Base-by-base conservation (phyloP, 306 rosid genomes). In the Pterocarpus santalinus region DNA sequence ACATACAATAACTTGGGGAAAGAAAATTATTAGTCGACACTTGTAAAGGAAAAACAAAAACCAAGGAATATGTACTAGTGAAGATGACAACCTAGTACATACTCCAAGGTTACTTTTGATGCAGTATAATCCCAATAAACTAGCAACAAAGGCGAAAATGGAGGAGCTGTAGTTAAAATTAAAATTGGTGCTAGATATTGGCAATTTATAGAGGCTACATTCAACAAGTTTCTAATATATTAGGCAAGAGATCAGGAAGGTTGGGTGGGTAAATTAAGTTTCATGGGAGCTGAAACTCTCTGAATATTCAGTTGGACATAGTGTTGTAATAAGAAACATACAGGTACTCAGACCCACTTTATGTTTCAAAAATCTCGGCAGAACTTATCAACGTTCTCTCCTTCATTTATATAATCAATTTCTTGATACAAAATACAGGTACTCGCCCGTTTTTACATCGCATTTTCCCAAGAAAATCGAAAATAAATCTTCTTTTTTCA, bases 341-440 rank as follows among this genome's bases (percentile, higher is more conserved):
- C 98, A 86, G 97, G 98, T 61, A 93, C 89, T 81, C 98, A 93
- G 72, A 93, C 98, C 98, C 98, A 93, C 92, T 93, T 93, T 76
- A 80, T 79, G 86, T 93, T 93, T 80, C 97, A 88, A 82, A 93
- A 91, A 88, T 93, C 98, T 72, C 97, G 70, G 71, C 94, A 93
- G 82, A 93, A 91, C 80, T 88, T 86, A 75, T 93, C 97, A 14
- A 94, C 98, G 80, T 93, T 93, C 87, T 90, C 91, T 72, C 98
- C 98, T 89, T 93, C 97, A 77, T 93, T 93, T 82, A 93, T 87
- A 44, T 93, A 93, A 85, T 93, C 98, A 79, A 93, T 93, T 90
- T 93, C 98, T 90, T 93, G 97, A 81, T 91, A 93, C 86, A 93
- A 85, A 76, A 93, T 91, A 22, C 28, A 22, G 28, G 28, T 22